Conservation (phyloP, 305 asterid genomes). For the Fraxinus angustifolia region DNA sequence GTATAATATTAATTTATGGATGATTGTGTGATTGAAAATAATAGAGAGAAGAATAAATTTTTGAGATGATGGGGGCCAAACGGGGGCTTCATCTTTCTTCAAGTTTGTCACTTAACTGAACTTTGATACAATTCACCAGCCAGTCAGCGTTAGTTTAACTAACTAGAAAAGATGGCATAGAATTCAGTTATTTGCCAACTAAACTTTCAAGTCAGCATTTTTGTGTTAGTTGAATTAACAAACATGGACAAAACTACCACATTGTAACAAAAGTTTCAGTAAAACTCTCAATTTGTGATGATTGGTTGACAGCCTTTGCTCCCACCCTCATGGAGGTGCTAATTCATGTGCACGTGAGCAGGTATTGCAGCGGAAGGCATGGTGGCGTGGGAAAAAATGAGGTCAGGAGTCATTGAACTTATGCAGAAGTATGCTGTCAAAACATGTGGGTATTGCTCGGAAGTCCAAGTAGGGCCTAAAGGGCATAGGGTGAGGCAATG, state of each 20-base stretch:
- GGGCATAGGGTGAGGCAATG: slow-evolving; percentile 78
- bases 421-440: slow-evolving; percentile 52
- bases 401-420: slow-evolving; percentile 36
- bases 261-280: background rate
- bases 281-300: background rate
- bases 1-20: background rate
- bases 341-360: slow-evolving; percentile 23
- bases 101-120: background rate
- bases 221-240: background rate
- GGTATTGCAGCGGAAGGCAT: slow-evolving; percentile 49
- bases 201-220: background rate
- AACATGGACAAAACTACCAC: background rate
- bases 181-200: background rate
- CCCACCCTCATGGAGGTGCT: background rate
- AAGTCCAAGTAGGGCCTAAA: slow-evolving; percentile 76
- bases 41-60: background rate
- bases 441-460: slow-evolving; percentile 66
- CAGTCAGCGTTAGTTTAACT: background rate
- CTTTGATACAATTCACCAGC: background rate
- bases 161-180: background rate
- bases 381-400: slow-evolving; percentile 49
- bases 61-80: background rate
- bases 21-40: background rate
- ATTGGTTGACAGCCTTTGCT: background rate
- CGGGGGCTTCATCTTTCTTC: background rate